Percentiles rank a stretch among this genome's conserved stretches.
phyloP scores from a whole-genome alignment of 169 alveolate species.

The Plasmodium billcollinsi region DNA sequence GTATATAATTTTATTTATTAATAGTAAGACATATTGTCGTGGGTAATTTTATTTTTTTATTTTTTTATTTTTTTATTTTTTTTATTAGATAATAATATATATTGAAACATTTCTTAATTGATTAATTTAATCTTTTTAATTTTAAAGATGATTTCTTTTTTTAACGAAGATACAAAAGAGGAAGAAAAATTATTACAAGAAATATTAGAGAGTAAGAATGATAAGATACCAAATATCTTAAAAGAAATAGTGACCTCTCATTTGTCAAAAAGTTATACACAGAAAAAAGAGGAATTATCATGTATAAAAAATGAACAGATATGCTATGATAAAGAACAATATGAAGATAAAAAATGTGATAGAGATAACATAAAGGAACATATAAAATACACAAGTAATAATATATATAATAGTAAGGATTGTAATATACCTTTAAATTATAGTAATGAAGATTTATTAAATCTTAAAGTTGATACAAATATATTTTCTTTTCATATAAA shows the following conservation, averaged over 20 bases:
- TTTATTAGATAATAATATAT: too few relatives aligned
- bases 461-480: constrained; percentile 6
- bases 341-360: not conserved
- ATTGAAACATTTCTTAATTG: too few relatives aligned
- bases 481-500: constrained; percentile 64
- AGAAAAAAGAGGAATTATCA: constrained; percentile 5
- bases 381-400: not conserved
- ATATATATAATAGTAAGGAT: not conserved
- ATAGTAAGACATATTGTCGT: too few relatives aligned
- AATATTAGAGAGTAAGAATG: constrained; percentile 16
- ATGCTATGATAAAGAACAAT: not conserved
- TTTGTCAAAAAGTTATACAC: not conserved
- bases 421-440: not conserved
- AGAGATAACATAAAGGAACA: not conserved
- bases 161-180: constrained; percentile 62
- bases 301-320: constrained; percentile 9
- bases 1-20: too few relatives aligned
- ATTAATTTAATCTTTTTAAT: not conserved
- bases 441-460: constrained; percentile 15
- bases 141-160: constrained; percentile 52
- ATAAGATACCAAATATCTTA: constrained; percentile 22
- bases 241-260: constrained; percentile 28
- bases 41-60: too few relatives aligned
- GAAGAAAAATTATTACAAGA: constrained; percentile 61
- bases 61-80: too few relatives aligned